phyloP scores from a whole-genome alignment of 1,284 basidiomycete genomes.

The Bondarzewia mesenterica region DNA sequence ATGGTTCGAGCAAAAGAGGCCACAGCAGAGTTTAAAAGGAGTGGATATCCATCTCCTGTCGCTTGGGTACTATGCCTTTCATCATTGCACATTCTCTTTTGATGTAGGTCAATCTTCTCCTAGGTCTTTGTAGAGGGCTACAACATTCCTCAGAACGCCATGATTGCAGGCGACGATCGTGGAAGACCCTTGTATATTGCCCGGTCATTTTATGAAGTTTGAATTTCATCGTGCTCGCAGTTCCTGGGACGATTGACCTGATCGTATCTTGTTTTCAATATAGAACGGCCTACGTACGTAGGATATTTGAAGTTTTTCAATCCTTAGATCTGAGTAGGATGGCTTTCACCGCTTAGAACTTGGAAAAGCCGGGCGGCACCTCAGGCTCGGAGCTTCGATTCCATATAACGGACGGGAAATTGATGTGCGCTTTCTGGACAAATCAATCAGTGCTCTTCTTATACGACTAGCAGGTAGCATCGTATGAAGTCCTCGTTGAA shows the following conservation, averaged over 20 bases:
- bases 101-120: too few relatives aligned
- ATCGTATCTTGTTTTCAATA: too few relatives aligned
- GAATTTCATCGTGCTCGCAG: too few relatives aligned
- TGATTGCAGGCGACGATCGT: conserved; percentile 11
- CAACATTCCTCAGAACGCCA: conserved; percentile 11
- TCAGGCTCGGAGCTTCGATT: conserved; percentile 8
- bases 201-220: conserved; percentile 12
- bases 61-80: conserved; percentile 9
- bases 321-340: too few relatives aligned
- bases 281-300: background rate
- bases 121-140: conserved; percentile 11
- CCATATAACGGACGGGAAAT: conserved; percentile 10
- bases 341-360: too few relatives aligned
- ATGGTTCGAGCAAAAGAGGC: conserved; percentile 6
- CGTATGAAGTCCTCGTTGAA: conserved; percentile 13
- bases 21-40: conserved; percentile 6
- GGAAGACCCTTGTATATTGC: conserved; percentile 10
- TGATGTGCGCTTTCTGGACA: conserved; percentile 5
- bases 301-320: background rate
- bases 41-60: conserved; percentile 10
- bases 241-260: too few relatives aligned
- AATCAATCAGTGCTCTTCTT: background rate
- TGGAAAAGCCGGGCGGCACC: conserved; percentile 11
- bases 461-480: conserved; percentile 1
- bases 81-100: too few relatives aligned